These are phyloP conservation scores for Grifola frondosa DNA, from an alignment of 1,284 basidiomycete genomes.

Conservation along the genomic window DNA sequence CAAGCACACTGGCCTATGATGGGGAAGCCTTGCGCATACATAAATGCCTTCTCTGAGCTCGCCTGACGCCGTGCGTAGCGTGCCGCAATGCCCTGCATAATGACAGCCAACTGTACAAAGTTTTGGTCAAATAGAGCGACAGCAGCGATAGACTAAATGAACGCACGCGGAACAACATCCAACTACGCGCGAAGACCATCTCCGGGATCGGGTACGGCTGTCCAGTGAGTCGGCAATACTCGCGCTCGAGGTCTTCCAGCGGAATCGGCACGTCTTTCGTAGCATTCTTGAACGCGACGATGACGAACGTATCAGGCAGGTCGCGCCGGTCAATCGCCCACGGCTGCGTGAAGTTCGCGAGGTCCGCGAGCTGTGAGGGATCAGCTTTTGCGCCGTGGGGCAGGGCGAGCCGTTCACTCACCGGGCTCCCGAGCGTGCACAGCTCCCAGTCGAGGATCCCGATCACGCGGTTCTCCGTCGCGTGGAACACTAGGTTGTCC, in stretches of 20 bases:
- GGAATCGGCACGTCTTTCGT: constrained; percentile 58
- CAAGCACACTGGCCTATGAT: constrained; percentile 18
- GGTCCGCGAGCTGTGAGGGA: constrained; percentile 91
- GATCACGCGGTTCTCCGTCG: constrained; percentile 88
- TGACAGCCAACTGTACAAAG: constrained; percentile 69
- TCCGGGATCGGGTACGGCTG: constrained; percentile 71
- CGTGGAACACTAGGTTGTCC: constrained; percentile 94
- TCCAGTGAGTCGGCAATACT: constrained; percentile 65
- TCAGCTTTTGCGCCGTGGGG: constrained; percentile 4
- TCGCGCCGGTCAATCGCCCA: constrained; percentile 80
- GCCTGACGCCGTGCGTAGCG: constrained; percentile 39
- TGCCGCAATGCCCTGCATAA: constrained; percentile 92
- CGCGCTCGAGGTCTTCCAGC: constrained; percentile 73
- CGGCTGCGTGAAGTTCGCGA: constrained; percentile 87
- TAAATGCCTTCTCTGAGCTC: constrained; percentile 18
- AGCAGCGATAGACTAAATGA: not conserved
- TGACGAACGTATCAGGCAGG: constrained; percentile 30
- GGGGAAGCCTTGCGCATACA: constrained; percentile 19
- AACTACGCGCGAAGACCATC: constrained; percentile 80
- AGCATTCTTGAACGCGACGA: constrained; percentile 62
- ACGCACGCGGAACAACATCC: constrained; percentile 84
- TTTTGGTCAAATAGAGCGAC: not conserved
- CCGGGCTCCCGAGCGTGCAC: constrained; percentile 87
- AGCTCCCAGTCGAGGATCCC: constrained; percentile 97
- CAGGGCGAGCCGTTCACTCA: constrained; percentile 27